Base-by-base conservation (phyloP, 371 early-diverging fungal genomes). In the Saksenaea oblongispora region DNA sequence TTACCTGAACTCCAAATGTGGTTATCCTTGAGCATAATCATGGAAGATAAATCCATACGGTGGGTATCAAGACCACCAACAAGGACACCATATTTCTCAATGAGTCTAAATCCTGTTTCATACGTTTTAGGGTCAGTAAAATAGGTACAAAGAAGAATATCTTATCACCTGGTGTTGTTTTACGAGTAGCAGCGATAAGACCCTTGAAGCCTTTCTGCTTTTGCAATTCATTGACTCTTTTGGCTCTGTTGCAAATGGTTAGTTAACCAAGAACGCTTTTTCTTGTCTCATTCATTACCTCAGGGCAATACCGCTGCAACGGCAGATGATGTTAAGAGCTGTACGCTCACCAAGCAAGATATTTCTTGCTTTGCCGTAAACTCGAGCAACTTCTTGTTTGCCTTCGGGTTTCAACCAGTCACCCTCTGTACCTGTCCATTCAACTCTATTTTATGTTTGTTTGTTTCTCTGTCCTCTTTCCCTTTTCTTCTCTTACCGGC, bases 11-110 rank as follows among this genome's bases (percentile, higher is more conserved):
- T 90, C 96, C 97, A 96, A 59, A 98, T 91, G 66, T 98, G 98
- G 76, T 98, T 98, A 76, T 98, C 99, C 79, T 98, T 98, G 58
- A 98, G 88, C 99, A 98, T 98, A 61, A 98, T 92, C 97, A 98
- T 96, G 31, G 93, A 87, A 3, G 96, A 95, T 44, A 98, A 85
- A 76, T 97, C 97, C 90, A 93, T 90, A 57, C 99, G 95, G 74
- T 98, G 99, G 0, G 95, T 94, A 75, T 97, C 98, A 47, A 93
- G 87, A 56, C 98, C 98, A 53, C 99, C 99, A 13, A 98, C 97
- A 35, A 95, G 80, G 86, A 96, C 95, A 37, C 95, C 98, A 70
- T 98, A 98, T 73, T 98, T 98, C 73, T 98, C 99, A 7, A 98
- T 93, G 39, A 97, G 71, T 54, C 98, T 89, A 87, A 98, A 98